phyloP scores from a whole-genome alignment of 257 asterid genomes.

The Lycium barbarum region DNA sequence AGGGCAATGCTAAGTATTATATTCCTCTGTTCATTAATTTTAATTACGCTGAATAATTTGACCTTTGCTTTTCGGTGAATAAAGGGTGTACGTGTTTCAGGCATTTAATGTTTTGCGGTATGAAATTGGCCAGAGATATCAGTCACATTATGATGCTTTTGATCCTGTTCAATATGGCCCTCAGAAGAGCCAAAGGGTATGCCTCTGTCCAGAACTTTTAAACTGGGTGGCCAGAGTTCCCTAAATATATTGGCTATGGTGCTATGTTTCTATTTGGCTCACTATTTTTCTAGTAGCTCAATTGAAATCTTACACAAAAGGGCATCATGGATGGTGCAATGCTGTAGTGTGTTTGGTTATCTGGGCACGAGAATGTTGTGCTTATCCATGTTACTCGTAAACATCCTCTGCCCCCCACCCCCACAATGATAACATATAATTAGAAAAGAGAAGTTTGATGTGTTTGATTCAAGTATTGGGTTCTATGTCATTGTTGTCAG shows the following conservation, averaged over 20 bases:
- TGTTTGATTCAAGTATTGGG: constrained; percentile 16
- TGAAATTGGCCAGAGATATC: constrained; percentile 87
- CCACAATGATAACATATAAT: not conserved
- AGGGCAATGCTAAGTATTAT: constrained; percentile 45
- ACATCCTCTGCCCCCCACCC: not conserved
- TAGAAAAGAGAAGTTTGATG: not conserved
- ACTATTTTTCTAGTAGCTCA: not conserved
- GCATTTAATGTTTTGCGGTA: constrained; percentile 87
- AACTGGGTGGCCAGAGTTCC: too few relatives aligned
- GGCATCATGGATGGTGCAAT: not conserved
- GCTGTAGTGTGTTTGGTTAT: constrained; percentile 1
- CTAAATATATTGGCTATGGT: not conserved
- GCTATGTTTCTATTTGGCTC: not conserved
- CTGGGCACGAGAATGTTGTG: not conserved
- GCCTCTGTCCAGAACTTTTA: not conserved
- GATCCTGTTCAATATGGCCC: constrained; percentile 94
- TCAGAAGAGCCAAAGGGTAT: constrained; percentile 94
- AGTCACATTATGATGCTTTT: constrained; percentile 91
- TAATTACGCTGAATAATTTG: constrained; percentile 34
- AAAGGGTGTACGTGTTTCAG: constrained; percentile 51
- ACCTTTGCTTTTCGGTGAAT: constrained; percentile 18
- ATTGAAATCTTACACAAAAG: constrained; percentile 19
- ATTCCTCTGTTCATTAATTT: constrained; percentile 7
- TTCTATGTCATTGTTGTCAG: not conserved
- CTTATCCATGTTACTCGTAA: not conserved